These are phyloP conservation scores for Xylaria arbuscula DNA, from an alignment of 2,329 filamentous ascomycete genomes.

Conservation along the genomic window DNA sequence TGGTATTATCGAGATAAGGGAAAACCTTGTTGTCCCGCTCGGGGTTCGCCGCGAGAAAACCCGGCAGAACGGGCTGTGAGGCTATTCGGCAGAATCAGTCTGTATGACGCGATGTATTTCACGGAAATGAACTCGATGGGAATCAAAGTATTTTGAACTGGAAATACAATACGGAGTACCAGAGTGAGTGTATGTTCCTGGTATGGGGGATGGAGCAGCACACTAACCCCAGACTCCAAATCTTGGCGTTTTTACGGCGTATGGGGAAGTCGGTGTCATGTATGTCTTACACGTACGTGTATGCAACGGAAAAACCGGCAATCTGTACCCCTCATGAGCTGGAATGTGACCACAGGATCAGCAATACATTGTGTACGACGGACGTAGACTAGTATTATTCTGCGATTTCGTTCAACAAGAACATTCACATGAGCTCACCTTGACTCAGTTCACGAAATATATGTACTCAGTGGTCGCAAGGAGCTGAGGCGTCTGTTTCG, in stretches of 20 bases:
- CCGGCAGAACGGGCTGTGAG: not conserved
- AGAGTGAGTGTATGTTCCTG: not conserved
- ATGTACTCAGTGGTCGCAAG: not conserved
- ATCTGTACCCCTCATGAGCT: not conserved
- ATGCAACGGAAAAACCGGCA: conserved; percentile 4
- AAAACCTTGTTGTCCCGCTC: conserved; percentile 20
- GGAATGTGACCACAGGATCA: not conserved
- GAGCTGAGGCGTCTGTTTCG: not conserved
- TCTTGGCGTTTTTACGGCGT: conserved; percentile 13
- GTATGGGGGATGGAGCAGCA: not conserved
- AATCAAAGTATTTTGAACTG: not conserved
- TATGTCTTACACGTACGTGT: not conserved
- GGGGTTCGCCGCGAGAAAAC: not conserved
- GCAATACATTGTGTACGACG: not conserved
- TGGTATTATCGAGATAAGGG: conserved; percentile 7
- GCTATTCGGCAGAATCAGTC: not conserved
- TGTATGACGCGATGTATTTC: not conserved
- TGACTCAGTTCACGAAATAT: not conserved
- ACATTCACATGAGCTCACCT: no score
- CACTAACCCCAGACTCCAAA: conserved; percentile 20
- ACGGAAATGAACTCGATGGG: not conserved
- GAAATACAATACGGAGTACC: not conserved
- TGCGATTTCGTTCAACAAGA: not conserved
- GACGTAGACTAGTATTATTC: not conserved
- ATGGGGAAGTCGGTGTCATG: not conserved